These are phyloP conservation scores for Scleromitrula shiraiana DNA, from an alignment of 2,329 filamentous ascomycete species.

Conservation along the genomic window DNA sequence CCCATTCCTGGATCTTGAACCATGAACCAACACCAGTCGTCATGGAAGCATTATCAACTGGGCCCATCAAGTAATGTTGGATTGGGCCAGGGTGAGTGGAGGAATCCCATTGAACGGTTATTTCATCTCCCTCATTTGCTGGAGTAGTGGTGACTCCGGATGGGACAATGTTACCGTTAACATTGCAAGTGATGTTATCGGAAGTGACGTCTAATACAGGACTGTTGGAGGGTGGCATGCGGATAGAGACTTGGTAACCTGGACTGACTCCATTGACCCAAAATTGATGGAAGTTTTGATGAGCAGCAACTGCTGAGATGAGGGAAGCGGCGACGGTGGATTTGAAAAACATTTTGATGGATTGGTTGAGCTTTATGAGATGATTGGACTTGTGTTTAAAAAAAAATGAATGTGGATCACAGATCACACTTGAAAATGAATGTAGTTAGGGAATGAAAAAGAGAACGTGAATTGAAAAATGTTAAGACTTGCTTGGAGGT, in stretches of 20 bases:
- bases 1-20: conserved; percentile 29
- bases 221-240: conserved; percentile 42
- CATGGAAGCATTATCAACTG: conserved; percentile 22
- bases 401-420: conserved; percentile 21
- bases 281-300: conserved; percentile 37
- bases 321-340: conserved; percentile 22
- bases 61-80: conserved; percentile 33
- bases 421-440: conserved; percentile 21
- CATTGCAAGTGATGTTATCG: conserved; percentile 42
- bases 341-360: conserved; percentile 24
- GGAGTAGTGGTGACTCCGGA: conserved; percentile 28
- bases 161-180: conserved; percentile 29
- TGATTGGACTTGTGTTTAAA: neutral
- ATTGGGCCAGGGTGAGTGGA: conserved; percentile 34
- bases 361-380: too few relatives aligned
- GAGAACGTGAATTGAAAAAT: neutral
- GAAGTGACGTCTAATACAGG: conserved; percentile 40
- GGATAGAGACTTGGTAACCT: conserved; percentile 32
- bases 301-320: conserved; percentile 27
- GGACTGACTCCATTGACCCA: conserved; percentile 34
- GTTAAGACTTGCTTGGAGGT: conserved; percentile 5
- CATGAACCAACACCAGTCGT: conserved; percentile 28
- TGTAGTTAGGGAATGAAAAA: conserved; percentile 9
- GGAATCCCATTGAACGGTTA: conserved; percentile 33
- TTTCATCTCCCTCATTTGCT: conserved; percentile 30